Conservation (phyloP, 2,329 filamentous ascomycete genomes). For the Diaporthe citri region DNA sequence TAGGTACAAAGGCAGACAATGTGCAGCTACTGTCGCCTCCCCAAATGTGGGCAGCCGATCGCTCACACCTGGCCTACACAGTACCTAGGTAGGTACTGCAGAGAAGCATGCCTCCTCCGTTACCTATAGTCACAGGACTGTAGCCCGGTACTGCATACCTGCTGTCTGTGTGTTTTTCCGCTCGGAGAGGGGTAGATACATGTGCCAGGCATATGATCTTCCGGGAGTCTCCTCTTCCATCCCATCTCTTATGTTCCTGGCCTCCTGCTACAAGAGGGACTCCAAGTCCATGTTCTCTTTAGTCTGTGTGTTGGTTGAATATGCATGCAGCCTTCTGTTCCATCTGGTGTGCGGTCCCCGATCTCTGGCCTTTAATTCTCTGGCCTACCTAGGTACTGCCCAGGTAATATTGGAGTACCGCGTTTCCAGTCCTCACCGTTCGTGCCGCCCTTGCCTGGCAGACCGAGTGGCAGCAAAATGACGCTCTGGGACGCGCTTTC, state of each 20-base stretch:
- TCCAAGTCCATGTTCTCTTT: not conserved
- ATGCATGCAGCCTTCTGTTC: not conserved
- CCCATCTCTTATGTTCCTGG: not conserved
- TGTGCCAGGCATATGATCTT: constrained; percentile 1
- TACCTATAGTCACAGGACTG: not conserved
- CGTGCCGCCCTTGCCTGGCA: constrained; percentile 17
- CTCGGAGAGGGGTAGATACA: not conserved
- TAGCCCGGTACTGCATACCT: too few relatives aligned
- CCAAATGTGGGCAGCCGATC: not conserved
- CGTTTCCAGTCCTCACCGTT: not conserved
- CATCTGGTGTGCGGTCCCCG: too few relatives aligned
- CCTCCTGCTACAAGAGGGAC: not conserved
- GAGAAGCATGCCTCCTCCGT: not conserved
- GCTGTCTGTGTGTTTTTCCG: not conserved
- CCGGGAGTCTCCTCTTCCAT: not conserved
- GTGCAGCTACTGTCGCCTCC: not conserved
- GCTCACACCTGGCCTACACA: not conserved
- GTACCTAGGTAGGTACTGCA: too few relatives aligned
- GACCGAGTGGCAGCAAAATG: not conserved
- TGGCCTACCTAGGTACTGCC: not conserved
- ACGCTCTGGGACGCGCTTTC: constrained; percentile 24
- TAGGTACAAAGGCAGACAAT: not conserved
- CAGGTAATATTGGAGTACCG: not conserved
- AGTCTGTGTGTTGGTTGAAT: not conserved
- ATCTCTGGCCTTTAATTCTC: not conserved